Conservation (phyloP, 495 filamentous ascomycete genomes). For the Penicillium roqueforti region DNA sequence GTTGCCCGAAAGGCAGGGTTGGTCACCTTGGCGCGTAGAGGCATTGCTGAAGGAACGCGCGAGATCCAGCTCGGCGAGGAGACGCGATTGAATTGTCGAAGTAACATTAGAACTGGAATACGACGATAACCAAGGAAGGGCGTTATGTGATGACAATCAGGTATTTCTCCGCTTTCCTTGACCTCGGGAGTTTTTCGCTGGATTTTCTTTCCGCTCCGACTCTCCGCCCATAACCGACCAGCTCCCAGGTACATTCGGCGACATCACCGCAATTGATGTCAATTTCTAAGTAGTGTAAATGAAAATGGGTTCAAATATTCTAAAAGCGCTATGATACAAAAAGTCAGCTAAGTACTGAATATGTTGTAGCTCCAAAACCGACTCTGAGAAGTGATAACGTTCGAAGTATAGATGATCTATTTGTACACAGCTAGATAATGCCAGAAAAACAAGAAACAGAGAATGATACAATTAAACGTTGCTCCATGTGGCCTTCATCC, state of each 20-base stretch:
- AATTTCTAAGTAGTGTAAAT: too few relatives aligned
- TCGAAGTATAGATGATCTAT: constrained; percentile 25
- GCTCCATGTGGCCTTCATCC: neutral
- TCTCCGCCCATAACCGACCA: constrained; percentile 20
- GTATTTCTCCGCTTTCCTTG: constrained; percentile 31
- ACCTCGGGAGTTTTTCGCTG: constrained; percentile 31
- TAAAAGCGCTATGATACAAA: too few relatives aligned
- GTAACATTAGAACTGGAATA: constrained; percentile 47
- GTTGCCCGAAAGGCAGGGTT: constrained; percentile 54
- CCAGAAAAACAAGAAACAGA: constrained; percentile 19
- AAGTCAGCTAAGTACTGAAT: neutral
- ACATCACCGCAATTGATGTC: neutral
- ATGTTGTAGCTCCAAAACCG: neutral
- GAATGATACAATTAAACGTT: constrained; percentile 2
- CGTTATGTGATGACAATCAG: constrained; percentile 18
- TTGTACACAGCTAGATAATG: constrained; percentile 34
- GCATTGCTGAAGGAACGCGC: constrained; percentile 62
- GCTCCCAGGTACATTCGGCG: neutral
- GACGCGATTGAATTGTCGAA: constrained; percentile 43
- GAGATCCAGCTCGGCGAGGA: constrained; percentile 51
- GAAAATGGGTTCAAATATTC: neutral
- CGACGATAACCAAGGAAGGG: constrained; percentile 12
- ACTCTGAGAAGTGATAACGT: neutral
- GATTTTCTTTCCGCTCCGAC: constrained; percentile 30
- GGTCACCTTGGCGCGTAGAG: constrained; percentile 78